Percentiles rank a stretch among this genome's conserved stretches.
Evolutionary conservation across 768 basidiomycete species (phyloP).

Genomic region (Mycena epipterygia): DNA sequence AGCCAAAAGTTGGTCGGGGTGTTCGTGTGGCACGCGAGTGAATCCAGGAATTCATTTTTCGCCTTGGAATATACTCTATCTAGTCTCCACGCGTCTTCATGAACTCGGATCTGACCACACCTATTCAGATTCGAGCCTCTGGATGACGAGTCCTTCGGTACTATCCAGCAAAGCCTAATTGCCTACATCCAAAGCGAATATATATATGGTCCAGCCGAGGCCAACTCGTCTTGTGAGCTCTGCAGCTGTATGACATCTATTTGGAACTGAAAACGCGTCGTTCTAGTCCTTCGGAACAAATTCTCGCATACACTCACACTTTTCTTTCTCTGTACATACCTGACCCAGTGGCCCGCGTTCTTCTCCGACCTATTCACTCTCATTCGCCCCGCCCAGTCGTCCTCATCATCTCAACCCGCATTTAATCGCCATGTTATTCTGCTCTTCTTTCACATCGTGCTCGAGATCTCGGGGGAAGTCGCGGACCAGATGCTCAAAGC

Average conservation of each 20-base stretch:
- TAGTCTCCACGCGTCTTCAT: slow-evolving; percentile 17
- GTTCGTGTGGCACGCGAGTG: slow-evolving; percentile 19
- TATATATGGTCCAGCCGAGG: slow-evolving; percentile 87
- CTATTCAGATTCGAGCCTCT: slow-evolving; percentile 71
- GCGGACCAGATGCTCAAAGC: slow-evolving; percentile 95
- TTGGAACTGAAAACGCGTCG: slow-evolving; percentile 29
- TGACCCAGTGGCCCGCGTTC: slow-evolving; percentile 88
- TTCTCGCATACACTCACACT: slow-evolving; percentile 92
- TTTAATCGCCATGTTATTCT: slow-evolving; percentile 90
- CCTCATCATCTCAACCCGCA: slow-evolving; percentile 65
- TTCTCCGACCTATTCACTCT: slow-evolving; percentile 84
- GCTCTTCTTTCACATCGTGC: slow-evolving; percentile 91
- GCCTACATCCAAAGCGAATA: slow-evolving; percentile 92
- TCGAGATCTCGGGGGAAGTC: slow-evolving; percentile 97
- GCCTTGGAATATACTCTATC: slow-evolving; percentile 5
- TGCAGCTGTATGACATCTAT: slow-evolving; percentile 12
- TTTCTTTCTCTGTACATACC: slow-evolving; percentile 90
- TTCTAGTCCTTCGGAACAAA: slow-evolving; percentile 91
- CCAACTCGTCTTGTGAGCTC: slow-evolving; percentile 82
- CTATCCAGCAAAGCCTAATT: slow-evolving; percentile 81
- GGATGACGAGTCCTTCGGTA: slow-evolving; percentile 77
- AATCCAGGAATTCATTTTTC: background rate
- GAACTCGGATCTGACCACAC: slow-evolving; percentile 17
- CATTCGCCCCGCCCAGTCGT: slow-evolving; percentile 72
- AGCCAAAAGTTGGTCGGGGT: background rate